Percentiles rank a stretch among this genome's conserved stretches.
phyloP scores from a whole-genome alignment of 306 rosid genomes.

The Ceratonia siliqua region DNA sequence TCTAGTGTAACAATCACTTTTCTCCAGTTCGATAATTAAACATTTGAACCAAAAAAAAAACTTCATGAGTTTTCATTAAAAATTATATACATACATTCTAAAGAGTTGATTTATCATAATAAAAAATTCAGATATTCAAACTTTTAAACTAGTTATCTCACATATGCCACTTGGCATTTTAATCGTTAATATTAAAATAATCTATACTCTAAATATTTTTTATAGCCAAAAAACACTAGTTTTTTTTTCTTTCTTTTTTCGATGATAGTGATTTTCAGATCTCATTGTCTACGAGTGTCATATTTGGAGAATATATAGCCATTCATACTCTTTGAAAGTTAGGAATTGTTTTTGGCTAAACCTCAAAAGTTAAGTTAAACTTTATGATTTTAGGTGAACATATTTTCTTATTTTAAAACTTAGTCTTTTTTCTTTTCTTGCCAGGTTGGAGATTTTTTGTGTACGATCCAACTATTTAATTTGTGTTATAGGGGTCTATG shows the following conservation, averaged over 20 bases:
- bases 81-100: background rate
- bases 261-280: background rate
- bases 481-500: no score
- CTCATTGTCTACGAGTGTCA: background rate
- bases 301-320: background rate
- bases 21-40: background rate
- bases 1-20: background rate
- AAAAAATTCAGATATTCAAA: background rate
- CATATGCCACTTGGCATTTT: no score
- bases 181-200: no score
- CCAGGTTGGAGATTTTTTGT: no score
- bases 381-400: background rate
- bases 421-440: no score
- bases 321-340: background rate
- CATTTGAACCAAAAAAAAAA: background rate
- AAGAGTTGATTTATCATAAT: background rate
- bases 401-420: no score
- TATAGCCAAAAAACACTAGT: no score
- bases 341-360: background rate
- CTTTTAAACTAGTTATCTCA: background rate
- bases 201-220: no score
- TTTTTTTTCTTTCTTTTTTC: no score
- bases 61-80: background rate
- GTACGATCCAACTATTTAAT: no score
- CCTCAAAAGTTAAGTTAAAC: background rate